phyloP scores from a whole-genome alignment of 305 asterid genomes.

The Fraxinus sp. region DNA sequence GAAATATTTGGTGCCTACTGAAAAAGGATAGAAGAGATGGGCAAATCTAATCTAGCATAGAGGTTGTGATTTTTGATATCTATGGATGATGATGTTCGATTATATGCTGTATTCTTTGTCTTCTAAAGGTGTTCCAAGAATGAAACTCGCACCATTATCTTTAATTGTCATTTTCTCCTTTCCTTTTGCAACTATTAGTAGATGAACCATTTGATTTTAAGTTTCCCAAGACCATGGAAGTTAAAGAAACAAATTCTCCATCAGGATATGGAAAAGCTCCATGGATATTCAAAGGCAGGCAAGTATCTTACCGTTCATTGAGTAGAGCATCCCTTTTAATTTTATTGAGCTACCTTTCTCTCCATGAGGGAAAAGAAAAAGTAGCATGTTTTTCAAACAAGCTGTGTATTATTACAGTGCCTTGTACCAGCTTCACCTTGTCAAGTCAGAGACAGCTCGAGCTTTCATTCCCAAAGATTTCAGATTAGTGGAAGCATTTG shows the following conservation, averaged over 20 bases:
- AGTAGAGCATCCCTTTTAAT: neutral
- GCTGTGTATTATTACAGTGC: conserved; percentile 59
- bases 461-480: conserved; percentile 91
- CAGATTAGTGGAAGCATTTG: conserved; percentile 90
- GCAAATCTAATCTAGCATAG: conserved; percentile 14
- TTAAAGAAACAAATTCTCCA: conserved; percentile 36
- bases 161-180: conserved; percentile 1
- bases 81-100: conserved; percentile 7
- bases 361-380: conserved; percentile 1
- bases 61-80: neutral
- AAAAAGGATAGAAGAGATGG: neutral
- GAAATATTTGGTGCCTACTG: neutral
- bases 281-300: conserved; percentile 95
- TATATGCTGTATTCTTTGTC: neutral
- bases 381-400: neutral
- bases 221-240: conserved; percentile 42
- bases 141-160: conserved; percentile 3
- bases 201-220: conserved; percentile 9
- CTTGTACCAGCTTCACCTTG: conserved; percentile 93
- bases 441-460: conserved; percentile 90
- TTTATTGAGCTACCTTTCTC: conserved; percentile 1
- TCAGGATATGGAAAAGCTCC: conserved; percentile 79
- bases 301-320: conserved; percentile 32
- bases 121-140: conserved; percentile 3
- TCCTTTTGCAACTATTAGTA: conserved; percentile 5